Evolutionary conservation across 139 green algal genomes (phyloP), one percentile per base, ranked within the genome.

Genomic region (Edaphochlamys debaryana): DNA sequence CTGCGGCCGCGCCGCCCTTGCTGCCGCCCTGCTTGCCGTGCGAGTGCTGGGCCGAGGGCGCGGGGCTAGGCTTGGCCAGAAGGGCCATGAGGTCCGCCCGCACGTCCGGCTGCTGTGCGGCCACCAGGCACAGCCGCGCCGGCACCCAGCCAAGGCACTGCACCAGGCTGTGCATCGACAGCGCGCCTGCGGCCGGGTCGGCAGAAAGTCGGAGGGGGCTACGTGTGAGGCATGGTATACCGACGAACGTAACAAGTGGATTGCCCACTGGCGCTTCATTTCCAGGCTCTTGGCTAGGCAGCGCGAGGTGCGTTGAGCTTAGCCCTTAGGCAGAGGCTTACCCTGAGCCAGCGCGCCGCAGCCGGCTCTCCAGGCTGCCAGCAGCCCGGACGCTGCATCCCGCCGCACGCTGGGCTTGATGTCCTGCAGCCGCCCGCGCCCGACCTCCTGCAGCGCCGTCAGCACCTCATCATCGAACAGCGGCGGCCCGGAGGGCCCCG

Each of bases 391-490:
- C n/a, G 88, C 88, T 7, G 91, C 90, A 34, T 94, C 90, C 36
- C 86, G 91, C 25, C 94, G 87, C 67, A 96, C 92, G 32, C 34
- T 22, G 32, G 90, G 54, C 89, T 94, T 94, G 54, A 88, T 93
- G 87, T 98, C 95, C 0, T 93, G 77, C 80, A 98, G 60, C 32
- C 95, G 80, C 20, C 38, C 52, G 6, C 70, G 67, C 37, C 93
- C 87, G 9, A 83, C 50, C 25, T 70, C 56, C 15, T 37, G 56
- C 23, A 80, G 36, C 17, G 23, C 56, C 0, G 54, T 27, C 20
- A 70, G 27, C 56, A 80, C 3, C 17, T 69, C 56, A 9, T 58
- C 67, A n/a, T 80, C 73, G 56, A 67, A 69, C 73, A 80, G 38
- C 52, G 38, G 60, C 30, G 60, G 60, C 4, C 27, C 27, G 1